Percentiles rank a stretch among this genome's conserved stretches.
These are phyloP conservation scores for Perkinsus marinus DNA, from an alignment of 169 alveolate species.

Conservation along the genomic window DNA sequence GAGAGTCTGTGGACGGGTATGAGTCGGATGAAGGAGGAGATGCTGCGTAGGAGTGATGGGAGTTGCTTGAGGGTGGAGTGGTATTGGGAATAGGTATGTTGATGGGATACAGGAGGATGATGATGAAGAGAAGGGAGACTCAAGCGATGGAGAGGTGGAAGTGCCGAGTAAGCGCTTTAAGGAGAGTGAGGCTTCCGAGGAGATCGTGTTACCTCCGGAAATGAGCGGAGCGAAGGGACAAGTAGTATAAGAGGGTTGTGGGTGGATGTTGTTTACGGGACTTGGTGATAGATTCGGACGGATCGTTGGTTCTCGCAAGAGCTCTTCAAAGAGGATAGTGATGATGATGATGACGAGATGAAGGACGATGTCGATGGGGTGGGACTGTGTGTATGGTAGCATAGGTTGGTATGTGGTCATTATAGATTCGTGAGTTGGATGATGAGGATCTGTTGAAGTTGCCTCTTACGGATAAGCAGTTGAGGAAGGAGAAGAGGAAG, in stretches of 20 bases:
- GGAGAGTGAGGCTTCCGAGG: background rate
- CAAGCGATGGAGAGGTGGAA: background rate
- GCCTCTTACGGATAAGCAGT: background rate
- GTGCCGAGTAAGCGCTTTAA: background rate
- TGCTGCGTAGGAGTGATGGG: background rate
- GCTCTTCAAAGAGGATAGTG: background rate
- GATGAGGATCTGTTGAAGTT: background rate
- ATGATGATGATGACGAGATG: background rate
- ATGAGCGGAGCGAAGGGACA: background rate
- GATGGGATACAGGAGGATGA: background rate
- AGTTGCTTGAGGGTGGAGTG: background rate
- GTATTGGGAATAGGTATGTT: background rate
- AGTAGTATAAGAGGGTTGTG: background rate
- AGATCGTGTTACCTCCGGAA: background rate
- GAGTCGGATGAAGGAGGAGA: background rate
- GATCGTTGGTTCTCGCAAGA: slow-evolving; percentile 9
- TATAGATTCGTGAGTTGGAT: background rate
- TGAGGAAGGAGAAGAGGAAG: background rate
- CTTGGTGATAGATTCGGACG: background rate
- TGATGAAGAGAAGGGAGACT: background rate
- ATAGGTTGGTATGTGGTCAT: background rate
- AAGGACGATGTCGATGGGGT: background rate
- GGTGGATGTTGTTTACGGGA: too few relatives aligned
- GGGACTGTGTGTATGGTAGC: background rate
- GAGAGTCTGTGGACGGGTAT: background rate